These are phyloP conservation scores for Botrytis fabae DNA, from an alignment of 2,329 filamentous ascomycete genomes.

Conservation along the genomic window DNA sequence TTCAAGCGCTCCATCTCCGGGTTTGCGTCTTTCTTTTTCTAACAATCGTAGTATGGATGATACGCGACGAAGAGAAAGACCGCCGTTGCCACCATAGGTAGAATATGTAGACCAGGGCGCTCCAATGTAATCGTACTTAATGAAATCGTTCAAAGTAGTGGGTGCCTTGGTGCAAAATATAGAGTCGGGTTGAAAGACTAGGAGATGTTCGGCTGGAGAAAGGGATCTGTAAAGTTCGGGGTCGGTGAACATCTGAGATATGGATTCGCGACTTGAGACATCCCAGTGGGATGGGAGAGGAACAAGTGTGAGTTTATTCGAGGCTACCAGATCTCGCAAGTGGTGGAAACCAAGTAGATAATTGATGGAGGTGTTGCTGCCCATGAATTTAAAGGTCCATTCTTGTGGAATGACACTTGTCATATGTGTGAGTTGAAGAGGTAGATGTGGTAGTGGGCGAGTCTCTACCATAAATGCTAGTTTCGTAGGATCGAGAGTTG, in stretches of 20 bases:
- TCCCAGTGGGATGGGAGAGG: constrained; percentile 24
- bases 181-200: constrained; percentile 58
- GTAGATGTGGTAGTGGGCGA: constrained; percentile 51
- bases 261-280: constrained; percentile 48
- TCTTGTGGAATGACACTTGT: constrained; percentile 57
- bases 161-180: constrained; percentile 55
- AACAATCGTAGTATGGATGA: constrained; percentile 52
- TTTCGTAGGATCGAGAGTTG: constrained; percentile 37
- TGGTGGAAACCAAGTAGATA: constrained; percentile 46
- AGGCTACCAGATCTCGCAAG: constrained; percentile 43
- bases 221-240: constrained; percentile 52
- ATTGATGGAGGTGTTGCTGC: constrained; percentile 44
- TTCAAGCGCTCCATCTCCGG: constrained; percentile 51
- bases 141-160: constrained; percentile 43
- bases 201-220: constrained; percentile 53
- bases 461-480: constrained; percentile 58
- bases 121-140: constrained; percentile 43
- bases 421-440: constrained; percentile 56
- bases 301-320: constrained; percentile 20
- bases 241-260: constrained; percentile 54
- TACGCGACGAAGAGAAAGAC: constrained; percentile 54
- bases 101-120: constrained; percentile 44
- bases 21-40: constrained; percentile 51
- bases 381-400: constrained; percentile 60
- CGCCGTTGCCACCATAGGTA: constrained; percentile 53